Conservation (phyloP, 2,329 filamentous ascomycete species). For the Xylaria sp. region DNA sequence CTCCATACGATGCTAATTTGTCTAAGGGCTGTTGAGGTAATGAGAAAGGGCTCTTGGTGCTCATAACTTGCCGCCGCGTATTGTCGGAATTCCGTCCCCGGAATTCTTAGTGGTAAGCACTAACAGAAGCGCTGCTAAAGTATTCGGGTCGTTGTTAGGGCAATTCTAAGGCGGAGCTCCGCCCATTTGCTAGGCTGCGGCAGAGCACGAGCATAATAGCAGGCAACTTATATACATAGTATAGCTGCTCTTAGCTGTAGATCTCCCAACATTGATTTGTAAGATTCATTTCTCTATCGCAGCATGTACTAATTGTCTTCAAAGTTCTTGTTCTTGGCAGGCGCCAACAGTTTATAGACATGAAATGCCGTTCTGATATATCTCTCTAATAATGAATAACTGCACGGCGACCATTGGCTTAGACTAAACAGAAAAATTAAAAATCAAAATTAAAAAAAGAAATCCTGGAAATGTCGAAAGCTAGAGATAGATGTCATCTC, state of each 20-base stretch:
- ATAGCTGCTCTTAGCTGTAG: neutral
- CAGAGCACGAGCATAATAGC: neutral
- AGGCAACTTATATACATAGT: neutral
- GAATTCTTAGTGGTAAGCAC: neutral
- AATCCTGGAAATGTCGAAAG: neutral
- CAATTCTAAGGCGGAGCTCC: conserved; percentile 29
- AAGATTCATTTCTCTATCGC: neutral
- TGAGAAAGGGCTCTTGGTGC: neutral
- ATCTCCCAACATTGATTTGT: neutral
- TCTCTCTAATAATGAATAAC: no score
- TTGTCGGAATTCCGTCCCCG: conserved; percentile 24
- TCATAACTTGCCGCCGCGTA: neutral
- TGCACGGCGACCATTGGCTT: no score
- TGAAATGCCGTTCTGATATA: no score
- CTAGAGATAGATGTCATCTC: neutral
- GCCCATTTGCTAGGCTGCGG: conserved; percentile 3
- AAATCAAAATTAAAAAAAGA: no score
- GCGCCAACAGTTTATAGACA: no score
- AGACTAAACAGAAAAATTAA: no score
- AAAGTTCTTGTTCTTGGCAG: neutral
- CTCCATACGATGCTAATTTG: conserved; percentile 1
- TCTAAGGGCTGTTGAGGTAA: neutral
- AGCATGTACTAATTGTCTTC: neutral
- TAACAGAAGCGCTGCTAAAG: conserved; percentile 13
- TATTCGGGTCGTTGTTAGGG: conserved; percentile 17